Base-by-base conservation (phyloP, 441 rosid species). In the Isatis lusitanica region DNA sequence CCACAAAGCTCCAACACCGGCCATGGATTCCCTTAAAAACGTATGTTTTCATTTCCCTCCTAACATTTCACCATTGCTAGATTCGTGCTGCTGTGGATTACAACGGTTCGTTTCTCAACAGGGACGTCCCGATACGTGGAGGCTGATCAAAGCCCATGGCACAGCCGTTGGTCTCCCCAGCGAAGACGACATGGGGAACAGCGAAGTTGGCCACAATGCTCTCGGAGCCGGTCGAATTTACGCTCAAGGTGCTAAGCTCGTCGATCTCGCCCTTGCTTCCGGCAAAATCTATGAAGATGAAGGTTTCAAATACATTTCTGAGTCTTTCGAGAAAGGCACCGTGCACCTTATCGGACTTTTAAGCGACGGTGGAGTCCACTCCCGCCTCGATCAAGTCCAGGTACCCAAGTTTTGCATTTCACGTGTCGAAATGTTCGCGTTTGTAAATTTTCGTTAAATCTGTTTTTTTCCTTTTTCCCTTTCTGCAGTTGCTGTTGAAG, bases 101-200 rank as follows among this genome's bases (percentile, higher is more conserved):
- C 35, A 40, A 61, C 15, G 33, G 4, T 51, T 52, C 10, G 30
- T 3, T 30, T 40, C 5, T 40, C n/a, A 6, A 51, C 44, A 95
- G 98, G 83, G 82, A 33, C 87, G 79, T 17, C 98, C 99, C 0
- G 89, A 86, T 46, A 86, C 70, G 30, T 95, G 99, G 99, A 89
- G 95, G 77, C 68, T 95, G 81, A 78, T 95, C 68, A 91, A 66
- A 78, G 99, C 99, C 51, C 98, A 95, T 58, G 99, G 98, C 28
- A 79, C 70, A 16, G 97, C 98, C 10, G 99, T 92, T 39, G 99
- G 99, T 31, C 98, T 95, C 30, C 99, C 99, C 7, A 83, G 92
- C 10, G 99, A 95, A 35, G 99, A 95, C 74, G 99, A 95, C 68
- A 95, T 95, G 99, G 99, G 99, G n/a, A 95, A 95, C 82, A 95